These are phyloP conservation scores for Backusella psychrophila DNA, from an alignment of 192 early-diverging fungal species.

Conservation along the genomic window DNA sequence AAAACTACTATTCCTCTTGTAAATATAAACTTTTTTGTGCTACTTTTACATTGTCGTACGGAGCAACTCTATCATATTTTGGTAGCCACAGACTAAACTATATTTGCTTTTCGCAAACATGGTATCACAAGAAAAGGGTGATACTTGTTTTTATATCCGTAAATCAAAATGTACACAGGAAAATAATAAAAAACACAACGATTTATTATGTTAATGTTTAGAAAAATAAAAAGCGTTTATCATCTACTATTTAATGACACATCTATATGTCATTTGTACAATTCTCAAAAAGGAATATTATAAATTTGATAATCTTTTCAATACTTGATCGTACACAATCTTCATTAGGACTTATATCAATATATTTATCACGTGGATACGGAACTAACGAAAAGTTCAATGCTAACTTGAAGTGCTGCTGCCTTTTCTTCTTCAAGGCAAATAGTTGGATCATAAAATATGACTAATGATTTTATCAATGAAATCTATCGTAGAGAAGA, in stretches of 20 bases:
- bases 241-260: too few species aligned
- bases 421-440: not conserved
- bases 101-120: not conserved
- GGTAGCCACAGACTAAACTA: not conserved
- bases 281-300: too few species aligned
- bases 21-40: not conserved
- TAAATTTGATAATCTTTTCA: too few species aligned
- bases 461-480: not conserved
- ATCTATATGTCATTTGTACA: too few species aligned
- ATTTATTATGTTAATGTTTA: too few species aligned
- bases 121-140: not conserved
- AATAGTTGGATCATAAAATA: not conserved
- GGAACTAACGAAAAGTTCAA: not conserved
- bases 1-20: not conserved
- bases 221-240: too few species aligned
- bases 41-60: not conserved
- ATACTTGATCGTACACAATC: too few species aligned
- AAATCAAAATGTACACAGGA: not conserved
- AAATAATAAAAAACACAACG: not conserved
- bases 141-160: not conserved
- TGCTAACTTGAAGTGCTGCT: not conserved
- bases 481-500: not conserved
- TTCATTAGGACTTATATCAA: too few species aligned
- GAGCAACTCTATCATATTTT: not conserved
- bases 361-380: too few species aligned